Evolutionary conservation across 257 asterid genomes (phyloP).

Genomic region (Asclepias syriaca): DNA sequence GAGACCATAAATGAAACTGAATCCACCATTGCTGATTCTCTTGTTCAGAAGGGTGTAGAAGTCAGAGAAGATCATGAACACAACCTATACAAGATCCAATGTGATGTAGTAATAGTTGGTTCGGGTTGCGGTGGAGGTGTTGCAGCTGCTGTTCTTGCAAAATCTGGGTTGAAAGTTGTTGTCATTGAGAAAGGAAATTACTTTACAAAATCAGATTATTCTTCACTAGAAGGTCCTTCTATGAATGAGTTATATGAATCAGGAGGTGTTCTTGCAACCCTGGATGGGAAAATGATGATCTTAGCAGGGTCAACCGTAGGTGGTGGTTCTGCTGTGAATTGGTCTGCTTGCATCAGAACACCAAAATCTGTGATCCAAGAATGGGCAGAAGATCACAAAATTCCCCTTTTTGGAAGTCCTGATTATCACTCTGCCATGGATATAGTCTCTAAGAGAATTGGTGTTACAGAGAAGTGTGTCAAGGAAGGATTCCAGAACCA

Average conservation of each 20-base stretch:
- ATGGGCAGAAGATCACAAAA: slow-evolving; percentile 44
- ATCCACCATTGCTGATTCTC: slow-evolving; percentile 33
- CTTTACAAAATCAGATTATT: slow-evolving; percentile 49
- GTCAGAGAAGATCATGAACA: slow-evolving; percentile 27
- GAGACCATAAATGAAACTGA: slow-evolving; percentile 50
- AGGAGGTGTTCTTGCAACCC: slow-evolving; percentile 60
- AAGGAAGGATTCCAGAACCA: slow-evolving; percentile 74
- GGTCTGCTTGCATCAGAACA: slow-evolving; percentile 75
- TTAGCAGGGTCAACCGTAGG: slow-evolving; percentile 90
- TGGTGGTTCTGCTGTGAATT: slow-evolving; percentile 89
- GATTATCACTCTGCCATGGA: slow-evolving; percentile 58
- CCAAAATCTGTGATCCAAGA: slow-evolving; percentile 50
- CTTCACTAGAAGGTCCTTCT: slow-evolving; percentile 80
- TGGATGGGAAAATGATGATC: slow-evolving; percentile 59
- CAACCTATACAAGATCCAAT: slow-evolving; percentile 36
- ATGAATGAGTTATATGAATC: slow-evolving; percentile 53
- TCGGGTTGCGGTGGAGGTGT: slow-evolving; percentile 94
- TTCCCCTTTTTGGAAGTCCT: slow-evolving; percentile 35
- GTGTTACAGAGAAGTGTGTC: slow-evolving; percentile 51
- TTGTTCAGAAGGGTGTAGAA: slow-evolving; percentile 44
- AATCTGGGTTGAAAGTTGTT: slow-evolving; percentile 63
- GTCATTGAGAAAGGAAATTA: slow-evolving; percentile 82
- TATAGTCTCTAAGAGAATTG: slow-evolving; percentile 57
- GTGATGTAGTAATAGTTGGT: slow-evolving; percentile 78
- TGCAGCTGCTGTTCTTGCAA: slow-evolving; percentile 70